Percentiles rank a stretch among this genome's conserved stretches.
These are phyloP conservation scores for Phytophthora chlamydospora DNA, from an alignment of 352 stramenopile genomes.

Conservation along the genomic window DNA sequence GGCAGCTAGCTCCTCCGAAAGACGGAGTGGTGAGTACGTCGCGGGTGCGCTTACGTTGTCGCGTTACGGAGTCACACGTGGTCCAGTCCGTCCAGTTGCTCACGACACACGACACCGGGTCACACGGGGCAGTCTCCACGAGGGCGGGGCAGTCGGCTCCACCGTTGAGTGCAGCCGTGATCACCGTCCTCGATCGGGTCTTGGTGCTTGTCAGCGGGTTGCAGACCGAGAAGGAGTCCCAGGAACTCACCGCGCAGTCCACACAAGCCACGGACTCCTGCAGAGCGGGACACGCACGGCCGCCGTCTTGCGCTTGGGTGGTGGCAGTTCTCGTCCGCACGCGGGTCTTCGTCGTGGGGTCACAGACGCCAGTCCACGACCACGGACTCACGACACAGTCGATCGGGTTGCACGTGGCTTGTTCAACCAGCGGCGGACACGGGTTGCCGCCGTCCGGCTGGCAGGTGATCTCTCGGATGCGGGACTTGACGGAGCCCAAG, in stretches of 20 bases:
- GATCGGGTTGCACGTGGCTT: slow-evolving; percentile 41
- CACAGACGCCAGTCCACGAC: slow-evolving; percentile 41
- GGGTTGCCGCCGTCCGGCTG: slow-evolving; percentile 46
- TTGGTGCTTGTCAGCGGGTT: slow-evolving; percentile 53
- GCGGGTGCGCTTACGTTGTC: slow-evolving; percentile 41
- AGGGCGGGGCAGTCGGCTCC: slow-evolving; percentile 42
- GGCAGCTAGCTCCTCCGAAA: slow-evolving; percentile 50
- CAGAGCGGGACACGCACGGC: slow-evolving; percentile 43
- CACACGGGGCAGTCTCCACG: slow-evolving; percentile 37
- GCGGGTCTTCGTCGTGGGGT: slow-evolving; percentile 41
- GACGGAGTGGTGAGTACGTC: slow-evolving; percentile 29
- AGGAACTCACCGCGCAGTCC: slow-evolving; percentile 51
- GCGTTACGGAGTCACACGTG: slow-evolving; percentile 39
- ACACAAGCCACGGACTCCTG: slow-evolving; percentile 46
- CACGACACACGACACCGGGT: slow-evolving; percentile 48
- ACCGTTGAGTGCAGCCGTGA: slow-evolving; percentile 34
- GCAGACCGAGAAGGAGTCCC: slow-evolving; percentile 46
- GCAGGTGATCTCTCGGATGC: slow-evolving; percentile 42
- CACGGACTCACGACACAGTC: slow-evolving; percentile 55
- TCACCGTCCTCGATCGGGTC: slow-evolving; percentile 44
- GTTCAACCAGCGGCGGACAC: slow-evolving; percentile 51
- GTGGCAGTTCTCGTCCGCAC: slow-evolving; percentile 35
- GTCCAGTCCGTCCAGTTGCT: slow-evolving; percentile 41
- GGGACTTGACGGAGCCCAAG: slow-evolving; percentile 45
- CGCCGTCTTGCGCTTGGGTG: slow-evolving; percentile 45